Percentiles rank a stretch among this genome's conserved stretches.
phyloP scores from a whole-genome alignment of 2,329 filamentous ascomycete species.

The Cytospora leucostoma region DNA sequence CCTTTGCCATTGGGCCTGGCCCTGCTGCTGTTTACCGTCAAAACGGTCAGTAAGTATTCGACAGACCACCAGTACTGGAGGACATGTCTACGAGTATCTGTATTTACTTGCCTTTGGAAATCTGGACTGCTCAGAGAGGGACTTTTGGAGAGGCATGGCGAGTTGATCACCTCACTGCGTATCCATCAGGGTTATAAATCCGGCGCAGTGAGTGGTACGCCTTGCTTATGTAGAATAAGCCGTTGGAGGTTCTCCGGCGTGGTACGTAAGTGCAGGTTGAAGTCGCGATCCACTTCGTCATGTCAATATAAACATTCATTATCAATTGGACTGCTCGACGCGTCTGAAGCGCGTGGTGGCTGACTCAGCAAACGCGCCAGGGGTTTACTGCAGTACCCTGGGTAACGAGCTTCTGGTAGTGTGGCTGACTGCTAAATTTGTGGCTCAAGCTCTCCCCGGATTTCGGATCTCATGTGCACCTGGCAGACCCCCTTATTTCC shows the following conservation, averaged over 20 bases:
- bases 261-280: conserved; percentile 1
- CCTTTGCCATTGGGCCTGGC: conserved; percentile 54
- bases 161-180: conserved; percentile 26
- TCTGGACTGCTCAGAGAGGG: conserved; percentile 43
- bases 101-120: conserved; percentile 34
- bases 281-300: background rate
- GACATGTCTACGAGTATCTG: background rate
- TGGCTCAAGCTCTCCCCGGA: conserved; percentile 24
- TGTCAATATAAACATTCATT: no score
- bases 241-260: background rate
- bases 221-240: background rate
- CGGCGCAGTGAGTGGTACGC: conserved; percentile 7
- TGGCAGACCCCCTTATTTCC: conserved; percentile 1
- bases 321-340: background rate
- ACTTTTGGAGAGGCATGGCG: conserved; percentile 45
- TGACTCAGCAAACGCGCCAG: background rate
- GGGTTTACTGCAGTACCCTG: no score
- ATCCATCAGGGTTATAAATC: conserved; percentile 20
- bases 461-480: background rate
- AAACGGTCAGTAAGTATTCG: background rate
- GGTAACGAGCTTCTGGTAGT: background rate
- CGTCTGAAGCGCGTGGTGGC: conserved; percentile 12
- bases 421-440: conserved; percentile 13
- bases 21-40: conserved; percentile 31
- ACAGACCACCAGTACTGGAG: background rate